Evolutionary conservation across 148 eudicot genomes (phyloP), one percentile per base, ranked within the genome.

Genomic region (Heliosperma pusillum): DNA sequence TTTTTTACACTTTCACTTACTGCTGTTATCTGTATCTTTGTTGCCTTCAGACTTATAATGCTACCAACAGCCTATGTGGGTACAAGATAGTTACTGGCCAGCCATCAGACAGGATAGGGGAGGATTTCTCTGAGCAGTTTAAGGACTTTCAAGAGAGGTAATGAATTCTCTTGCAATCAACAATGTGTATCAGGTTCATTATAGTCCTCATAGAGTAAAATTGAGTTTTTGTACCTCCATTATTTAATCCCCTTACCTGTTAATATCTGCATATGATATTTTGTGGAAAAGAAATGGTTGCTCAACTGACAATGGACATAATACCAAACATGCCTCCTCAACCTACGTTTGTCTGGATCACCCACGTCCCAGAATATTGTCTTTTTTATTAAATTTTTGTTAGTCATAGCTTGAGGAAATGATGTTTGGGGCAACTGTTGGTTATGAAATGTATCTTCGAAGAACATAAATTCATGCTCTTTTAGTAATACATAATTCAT

Each of bases 71-170:
- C 75, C 83, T 93, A 36, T 93, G 96, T 75, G 98, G 93, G 65
- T 93, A 89, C 88, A 93, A 90, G 79, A 89, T 93, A 81, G 90
- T 91, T 70, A 93, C 98, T 70, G 98, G 98, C 67, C 98, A 93
- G 80, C 98, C 98, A 29, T 93, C 98, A 63, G 98, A 93, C 88
- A 90, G 96, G 86, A 92, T 93, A 66, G 96, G 98, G 45, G 98
- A 93, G 85, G 98, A 93, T 80, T 93, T 93, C 87, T 88, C 96
- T 29, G 96, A 93, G 73, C 60, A 74, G 44, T 80, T 80, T 52
- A 93, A 93, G 80, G 98, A 93, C 68, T 91, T 93, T 70, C 88
- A 82, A 55, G 93, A 88, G 83, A 84, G 95, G 90, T 94, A 76
- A 58, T 19, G 33, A 9, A 62, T 60, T 10, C 71, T 12, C 13